Conservation (phyloP, 2,329 filamentous ascomycete species). For the Neofusicoccum cordaticola region DNA sequence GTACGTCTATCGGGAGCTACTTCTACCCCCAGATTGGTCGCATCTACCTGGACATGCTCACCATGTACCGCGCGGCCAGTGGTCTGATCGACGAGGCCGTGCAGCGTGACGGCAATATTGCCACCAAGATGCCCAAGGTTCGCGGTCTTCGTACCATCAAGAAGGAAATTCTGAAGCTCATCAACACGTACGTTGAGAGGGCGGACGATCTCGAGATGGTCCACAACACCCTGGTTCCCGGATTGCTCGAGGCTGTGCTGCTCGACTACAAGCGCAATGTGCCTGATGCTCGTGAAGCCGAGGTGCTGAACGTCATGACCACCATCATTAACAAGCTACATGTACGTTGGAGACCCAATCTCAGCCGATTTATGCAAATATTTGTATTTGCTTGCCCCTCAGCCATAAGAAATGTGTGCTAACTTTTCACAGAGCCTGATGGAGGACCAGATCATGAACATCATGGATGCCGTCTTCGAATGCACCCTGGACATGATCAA, state of each 20-base stretch:
- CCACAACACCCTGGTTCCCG: slow-evolving; percentile 90
- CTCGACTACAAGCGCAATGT: slow-evolving; percentile 98
- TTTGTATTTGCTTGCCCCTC: slow-evolving; percentile 16
- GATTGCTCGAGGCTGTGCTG: slow-evolving; percentile 87
- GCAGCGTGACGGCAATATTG: slow-evolving; percentile 73
- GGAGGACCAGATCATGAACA: slow-evolving; percentile 95
- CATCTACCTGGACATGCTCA: slow-evolving; percentile 97
- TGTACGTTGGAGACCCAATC: slow-evolving; percentile 65
- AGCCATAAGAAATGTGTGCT: background rate
- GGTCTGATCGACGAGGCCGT: slow-evolving; percentile 93
- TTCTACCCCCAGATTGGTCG: slow-evolving; percentile 97
- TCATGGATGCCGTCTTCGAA: slow-evolving; percentile 98
- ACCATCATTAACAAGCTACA: slow-evolving; percentile 95
- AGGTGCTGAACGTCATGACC: slow-evolving; percentile 96
- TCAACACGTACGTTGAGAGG: slow-evolving; percentile 97
- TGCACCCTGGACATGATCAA: slow-evolving; percentile 99
- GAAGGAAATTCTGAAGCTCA: slow-evolving; percentile 97
- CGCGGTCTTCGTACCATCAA: slow-evolving; percentile 95
- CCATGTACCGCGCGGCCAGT: slow-evolving; percentile 98
- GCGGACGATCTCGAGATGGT: slow-evolving; percentile 94
- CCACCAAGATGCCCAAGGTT: slow-evolving; percentile 96
- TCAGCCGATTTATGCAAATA: slow-evolving; percentile 49
- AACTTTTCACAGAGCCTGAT: slow-evolving; percentile 67
- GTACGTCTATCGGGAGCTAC: slow-evolving; percentile 91
- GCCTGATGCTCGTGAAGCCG: slow-evolving; percentile 88